Conservation (phyloP, 2,329 filamentous ascomycete species). For the Pestalotiopsis fici region DNA sequence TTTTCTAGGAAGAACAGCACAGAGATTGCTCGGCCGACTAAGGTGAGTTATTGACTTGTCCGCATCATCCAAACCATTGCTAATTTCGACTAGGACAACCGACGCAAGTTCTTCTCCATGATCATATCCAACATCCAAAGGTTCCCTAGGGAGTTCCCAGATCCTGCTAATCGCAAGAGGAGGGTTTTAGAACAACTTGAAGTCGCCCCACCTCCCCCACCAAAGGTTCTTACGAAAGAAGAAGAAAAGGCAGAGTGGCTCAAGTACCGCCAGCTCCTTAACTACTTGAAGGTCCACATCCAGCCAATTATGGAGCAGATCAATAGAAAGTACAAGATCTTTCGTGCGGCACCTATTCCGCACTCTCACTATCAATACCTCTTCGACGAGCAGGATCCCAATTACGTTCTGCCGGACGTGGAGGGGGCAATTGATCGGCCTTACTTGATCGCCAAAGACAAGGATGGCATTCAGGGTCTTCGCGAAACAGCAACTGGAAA, state of each 20-base stretch:
- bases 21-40: slow-evolving; percentile 66
- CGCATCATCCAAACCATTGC: slow-evolving; percentile 2
- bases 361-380: slow-evolving; percentile 77
- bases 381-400: slow-evolving; percentile 80
- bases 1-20: slow-evolving; percentile 80
- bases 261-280: slow-evolving; percentile 80
- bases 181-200: slow-evolving; percentile 77
- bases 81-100: slow-evolving; percentile 50
- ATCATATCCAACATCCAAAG: slow-evolving; percentile 78
- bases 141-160: slow-evolving; percentile 82
- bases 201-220: slow-evolving; percentile 71
- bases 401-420: slow-evolving; percentile 62
- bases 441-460: slow-evolving; percentile 78
- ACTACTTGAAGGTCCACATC: slow-evolving; percentile 83
- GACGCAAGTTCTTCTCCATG: slow-evolving; percentile 77
- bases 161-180: slow-evolving; percentile 84
- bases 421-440: slow-evolving; percentile 64
- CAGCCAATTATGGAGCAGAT: slow-evolving; percentile 98
- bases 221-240: slow-evolving; percentile 70
- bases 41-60: slow-evolving; percentile 42
- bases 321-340: slow-evolving; percentile 85
- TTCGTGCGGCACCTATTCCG: slow-evolving; percentile 78
- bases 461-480: slow-evolving; percentile 75
- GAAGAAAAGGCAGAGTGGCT: slow-evolving; percentile 81
- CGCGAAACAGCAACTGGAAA: slow-evolving; percentile 75